Evolutionary conservation across 1,284 basidiomycete genomes (phyloP).

Genomic region (Fomitopsis pinicola): DNA sequence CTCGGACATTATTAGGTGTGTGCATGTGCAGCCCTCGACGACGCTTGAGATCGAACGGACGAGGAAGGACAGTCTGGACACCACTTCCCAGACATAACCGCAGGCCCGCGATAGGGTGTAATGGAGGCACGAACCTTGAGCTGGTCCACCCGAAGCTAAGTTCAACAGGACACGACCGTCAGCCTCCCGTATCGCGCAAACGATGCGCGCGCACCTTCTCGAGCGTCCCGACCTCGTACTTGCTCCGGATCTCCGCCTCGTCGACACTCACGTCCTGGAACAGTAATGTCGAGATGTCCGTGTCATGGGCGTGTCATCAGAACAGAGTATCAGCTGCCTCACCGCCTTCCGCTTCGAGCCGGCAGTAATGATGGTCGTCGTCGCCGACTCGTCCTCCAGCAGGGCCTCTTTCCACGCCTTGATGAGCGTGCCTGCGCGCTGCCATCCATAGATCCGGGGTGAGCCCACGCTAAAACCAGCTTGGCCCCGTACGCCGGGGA

Average conservation of each 20-base stretch:
- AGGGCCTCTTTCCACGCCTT: slow-evolving; percentile 72
- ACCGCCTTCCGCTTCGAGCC: slow-evolving; percentile 70
- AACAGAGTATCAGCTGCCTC: slow-evolving; percentile 24
- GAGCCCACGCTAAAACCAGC: slow-evolving; percentile 7
- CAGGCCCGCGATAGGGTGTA: background rate
- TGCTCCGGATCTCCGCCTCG: slow-evolving; percentile 66
- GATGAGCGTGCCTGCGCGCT: slow-evolving; percentile 77
- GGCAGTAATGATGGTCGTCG: slow-evolving; percentile 40
- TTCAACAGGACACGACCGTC: background rate
- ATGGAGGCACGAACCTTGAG: slow-evolving; percentile 50
- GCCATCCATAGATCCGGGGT: slow-evolving; percentile 5
- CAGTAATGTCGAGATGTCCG: background rate
- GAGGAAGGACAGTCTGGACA: background rate
- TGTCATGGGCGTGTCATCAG: background rate
- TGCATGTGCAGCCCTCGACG: background rate
- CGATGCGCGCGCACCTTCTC: slow-evolving; percentile 46
- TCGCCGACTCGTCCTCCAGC: slow-evolving; percentile 59
- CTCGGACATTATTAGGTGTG: background rate
- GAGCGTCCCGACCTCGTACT: slow-evolving; percentile 54
- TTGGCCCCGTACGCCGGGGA: slow-evolving; percentile 1
- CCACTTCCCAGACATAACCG: background rate
- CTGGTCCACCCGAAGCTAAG: slow-evolving; percentile 72
- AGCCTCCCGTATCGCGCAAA: background rate
- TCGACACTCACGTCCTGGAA: slow-evolving; percentile 52
- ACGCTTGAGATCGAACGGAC: background rate